Base-by-base conservation (phyloP, 345 rosid genomes). In the Eutrema japonicum region DNA sequence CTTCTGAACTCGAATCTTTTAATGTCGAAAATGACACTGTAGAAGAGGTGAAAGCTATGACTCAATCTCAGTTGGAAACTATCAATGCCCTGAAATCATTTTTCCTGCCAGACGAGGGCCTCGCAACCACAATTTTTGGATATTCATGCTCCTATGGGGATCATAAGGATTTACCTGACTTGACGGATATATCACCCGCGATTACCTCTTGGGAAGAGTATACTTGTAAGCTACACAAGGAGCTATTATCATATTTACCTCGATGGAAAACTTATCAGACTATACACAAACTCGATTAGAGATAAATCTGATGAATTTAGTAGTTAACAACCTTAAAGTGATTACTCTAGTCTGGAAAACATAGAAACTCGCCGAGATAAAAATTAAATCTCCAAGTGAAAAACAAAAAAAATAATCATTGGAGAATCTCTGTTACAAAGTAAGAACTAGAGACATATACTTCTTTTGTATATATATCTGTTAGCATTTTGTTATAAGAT, bases 161-260 rank as follows among this genome's bases (percentile, higher is more conserved):
- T 18, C n/a, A 0, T 41, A 48, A 32, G 10, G 70, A 70, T 40
- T 75, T 72, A 38, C 81, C 86, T 18, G 45, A 70, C 33, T 87
- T 87, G 88, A 66, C 32, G 33, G 64, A 30, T 26, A 72, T 88
- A 60, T 76, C 85, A 70, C 66, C 50, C 13, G 85, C 84, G 6
- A 38, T 88, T 76, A 59, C 48, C 38, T 76, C 67, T 8, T 89
- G 87, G 82, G 87, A 84, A 72, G 83, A 68, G 51, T 87, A 88
- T 72, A 73, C 75, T 1, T 3, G 43, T 33, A 82, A 77, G 78
- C 81, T 87, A 68, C 80, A 63, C 8, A 65, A 77, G 66, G 72
- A 86, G 37, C 67, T 95, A 18, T 54, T 71, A n/a, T 48, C 57
- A 37, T 88, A 92, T 73, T 79, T 89, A 68, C 87, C 97, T 16